Conservation (phyloP, 2,329 filamentous ascomycete genomes). For the Stagonosporopsis cucurbitacearum region DNA sequence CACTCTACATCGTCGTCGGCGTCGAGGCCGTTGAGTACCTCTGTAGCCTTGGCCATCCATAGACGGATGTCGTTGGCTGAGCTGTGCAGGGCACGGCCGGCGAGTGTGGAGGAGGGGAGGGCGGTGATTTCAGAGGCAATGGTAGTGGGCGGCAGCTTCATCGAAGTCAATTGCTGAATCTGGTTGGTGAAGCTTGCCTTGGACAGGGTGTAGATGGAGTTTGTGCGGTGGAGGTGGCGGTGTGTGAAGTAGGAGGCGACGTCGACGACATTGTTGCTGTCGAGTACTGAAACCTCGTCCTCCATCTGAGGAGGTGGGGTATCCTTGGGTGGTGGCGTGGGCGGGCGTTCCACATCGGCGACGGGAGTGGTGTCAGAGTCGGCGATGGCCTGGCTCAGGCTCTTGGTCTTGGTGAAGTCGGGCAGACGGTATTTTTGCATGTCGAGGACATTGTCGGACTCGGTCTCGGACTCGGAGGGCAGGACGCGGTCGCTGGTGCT, state of each 20-base stretch:
- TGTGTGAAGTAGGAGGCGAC: conserved; percentile 71
- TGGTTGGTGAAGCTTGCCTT: conserved; percentile 92
- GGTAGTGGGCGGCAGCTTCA: conserved; percentile 85
- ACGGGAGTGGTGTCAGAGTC: conserved; percentile 24
- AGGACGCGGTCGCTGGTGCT: conserved; percentile 63
- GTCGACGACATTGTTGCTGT: conserved; percentile 53
- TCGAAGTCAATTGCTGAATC: conserved; percentile 87
- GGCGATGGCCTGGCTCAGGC: conserved; percentile 46
- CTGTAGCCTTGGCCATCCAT: conserved; percentile 92
- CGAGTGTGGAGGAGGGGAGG: conserved; percentile 84
- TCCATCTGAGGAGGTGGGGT: conserved; percentile 55
- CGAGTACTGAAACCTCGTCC: conserved; percentile 41
- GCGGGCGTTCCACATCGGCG: conserved; percentile 20
- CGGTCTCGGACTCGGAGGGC: conserved; percentile 58
- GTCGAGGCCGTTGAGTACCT: conserved; percentile 86
- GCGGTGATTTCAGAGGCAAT: conserved; percentile 83
- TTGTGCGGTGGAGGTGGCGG: conserved; percentile 64
- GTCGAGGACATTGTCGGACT: conserved; percentile 64
- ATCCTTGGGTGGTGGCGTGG: conserved; percentile 60
- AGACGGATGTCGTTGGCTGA: conserved; percentile 90
- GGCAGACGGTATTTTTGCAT: conserved; percentile 77
- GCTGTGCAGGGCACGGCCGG: conserved; percentile 80
- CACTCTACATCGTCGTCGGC: conserved; percentile 98
- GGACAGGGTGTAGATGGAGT: conserved; percentile 92
- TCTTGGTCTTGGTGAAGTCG: conserved; percentile 73